Conservation (phyloP, 257 asterid genomes). For the Leonotis leonurus region DNA sequence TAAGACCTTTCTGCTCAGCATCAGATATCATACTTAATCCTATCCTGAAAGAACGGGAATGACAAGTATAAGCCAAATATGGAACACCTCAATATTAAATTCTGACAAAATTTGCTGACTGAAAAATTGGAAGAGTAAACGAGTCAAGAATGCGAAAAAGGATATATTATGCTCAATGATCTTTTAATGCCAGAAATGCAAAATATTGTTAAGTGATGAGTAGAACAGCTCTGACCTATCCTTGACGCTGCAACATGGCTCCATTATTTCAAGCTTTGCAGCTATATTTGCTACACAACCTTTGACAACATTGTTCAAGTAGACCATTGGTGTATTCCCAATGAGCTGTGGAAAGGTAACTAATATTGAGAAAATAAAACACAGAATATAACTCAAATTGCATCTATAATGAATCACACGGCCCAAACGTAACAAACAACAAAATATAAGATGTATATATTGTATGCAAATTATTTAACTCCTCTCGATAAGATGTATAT, state of each 20-base stretch:
- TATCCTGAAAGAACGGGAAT: conserved; percentile 55
- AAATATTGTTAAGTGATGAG: conserved; percentile 2
- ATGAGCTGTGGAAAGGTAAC: conserved; percentile 52
- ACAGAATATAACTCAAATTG: not conserved
- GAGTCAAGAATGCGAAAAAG: not conserved
- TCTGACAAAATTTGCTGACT: not conserved
- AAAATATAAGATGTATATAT: not conserved
- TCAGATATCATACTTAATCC: conserved; percentile 85
- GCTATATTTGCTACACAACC: conserved; percentile 89
- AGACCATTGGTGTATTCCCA: conserved; percentile 98
- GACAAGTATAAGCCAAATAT: conserved; percentile 10
- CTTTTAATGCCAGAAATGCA: not conserved
- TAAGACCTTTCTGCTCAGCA: conserved; percentile 86
- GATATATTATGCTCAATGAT: not conserved
- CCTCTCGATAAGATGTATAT: not conserved
- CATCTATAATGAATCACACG: not conserved
- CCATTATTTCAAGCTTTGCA: conserved; percentile 96
- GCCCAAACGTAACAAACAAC: not conserved
- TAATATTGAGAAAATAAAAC: conserved; percentile 9
- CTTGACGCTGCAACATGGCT: conserved; percentile 97
- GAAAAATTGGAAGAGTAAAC: not conserved
- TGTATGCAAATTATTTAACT: not conserved
- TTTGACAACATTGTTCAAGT: conserved; percentile 67
- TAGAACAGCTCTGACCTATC: conserved; percentile 56
- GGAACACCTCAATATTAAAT: not conserved